phyloP scores from a whole-genome alignment of 257 asterid species.

The Solanum chmielewskii region DNA sequence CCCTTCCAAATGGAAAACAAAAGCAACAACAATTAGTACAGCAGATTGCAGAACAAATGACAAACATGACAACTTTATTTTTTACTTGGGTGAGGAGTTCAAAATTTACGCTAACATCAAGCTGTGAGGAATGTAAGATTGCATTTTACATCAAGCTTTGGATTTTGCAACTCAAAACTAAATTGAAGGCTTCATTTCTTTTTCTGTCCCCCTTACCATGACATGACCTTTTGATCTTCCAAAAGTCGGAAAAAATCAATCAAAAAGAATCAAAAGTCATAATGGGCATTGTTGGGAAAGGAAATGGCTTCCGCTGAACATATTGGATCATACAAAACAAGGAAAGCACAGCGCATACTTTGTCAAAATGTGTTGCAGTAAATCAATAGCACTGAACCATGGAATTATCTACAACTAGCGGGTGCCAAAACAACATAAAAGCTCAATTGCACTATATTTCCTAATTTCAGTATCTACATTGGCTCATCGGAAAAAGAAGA shows the following conservation, averaged over 20 bases:
- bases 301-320: background rate
- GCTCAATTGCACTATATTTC: background rate
- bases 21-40: background rate
- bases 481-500: background rate
- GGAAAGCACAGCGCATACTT: background rate
- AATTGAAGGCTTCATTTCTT: background rate
- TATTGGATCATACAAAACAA: background rate
- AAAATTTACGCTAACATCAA: background rate
- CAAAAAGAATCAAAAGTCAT: background rate
- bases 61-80: background rate
- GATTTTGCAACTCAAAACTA: background rate
- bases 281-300: background rate
- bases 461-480: background rate
- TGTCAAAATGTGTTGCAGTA: background rate
- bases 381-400: background rate
- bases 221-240: background rate
- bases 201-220: background rate
- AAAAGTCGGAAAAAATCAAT: background rate
- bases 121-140: background rate
- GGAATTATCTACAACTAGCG: background rate
- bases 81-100: background rate
- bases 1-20: background rate
- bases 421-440: background rate
- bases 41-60: background rate
- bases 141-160: background rate